These are phyloP conservation scores for Aureobasidium mangrovei DNA, from an alignment of 2,329 filamentous ascomycete genomes.

Conservation along the genomic window DNA sequence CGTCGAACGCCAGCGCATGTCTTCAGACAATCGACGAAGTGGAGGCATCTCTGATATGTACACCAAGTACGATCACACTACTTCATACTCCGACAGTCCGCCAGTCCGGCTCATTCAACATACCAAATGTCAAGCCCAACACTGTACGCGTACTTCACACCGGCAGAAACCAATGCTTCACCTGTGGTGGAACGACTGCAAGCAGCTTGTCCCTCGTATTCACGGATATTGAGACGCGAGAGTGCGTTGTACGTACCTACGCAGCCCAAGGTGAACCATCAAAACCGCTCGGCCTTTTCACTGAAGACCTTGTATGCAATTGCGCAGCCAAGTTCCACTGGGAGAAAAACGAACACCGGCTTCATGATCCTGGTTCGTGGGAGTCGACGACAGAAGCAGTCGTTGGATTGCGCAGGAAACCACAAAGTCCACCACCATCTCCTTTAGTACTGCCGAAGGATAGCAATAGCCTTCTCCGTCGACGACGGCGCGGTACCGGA, in stretches of 20 bases:
- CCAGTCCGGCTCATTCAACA: slow-evolving; percentile 34
- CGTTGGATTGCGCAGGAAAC: slow-evolving; percentile 47
- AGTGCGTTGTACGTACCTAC: slow-evolving; percentile 59
- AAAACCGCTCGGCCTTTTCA: slow-evolving; percentile 47
- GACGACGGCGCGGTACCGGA: slow-evolving; percentile 10
- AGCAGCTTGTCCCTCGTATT: slow-evolving; percentile 58
- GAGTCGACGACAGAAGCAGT: slow-evolving; percentile 52
- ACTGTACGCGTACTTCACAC: slow-evolving; percentile 51
- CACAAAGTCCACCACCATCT: slow-evolving; percentile 20
- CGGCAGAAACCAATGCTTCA: not conserved
- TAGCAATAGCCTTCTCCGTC: slow-evolving; percentile 14
- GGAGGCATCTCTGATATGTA: slow-evolving; percentile 7
- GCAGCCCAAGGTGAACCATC: slow-evolving; percentile 45
- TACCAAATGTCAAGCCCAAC: slow-evolving; percentile 54
- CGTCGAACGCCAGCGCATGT: not conserved
- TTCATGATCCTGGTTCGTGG: slow-evolving; percentile 59
- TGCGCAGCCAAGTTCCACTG: slow-evolving; percentile 34
- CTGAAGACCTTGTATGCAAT: slow-evolving; percentile 21
- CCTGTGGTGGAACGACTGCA: slow-evolving; percentile 28
- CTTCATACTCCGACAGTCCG: slow-evolving; percentile 3
- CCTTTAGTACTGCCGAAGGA: slow-evolving; percentile 14
- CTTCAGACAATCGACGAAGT: slow-evolving; percentile 6
- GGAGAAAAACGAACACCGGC: slow-evolving; percentile 42
- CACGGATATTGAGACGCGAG: slow-evolving; percentile 48
- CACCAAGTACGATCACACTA: slow-evolving; percentile 3